Conservation (phyloP, 202 grass and related monocot genomes). For the Carex arenaria region DNA sequence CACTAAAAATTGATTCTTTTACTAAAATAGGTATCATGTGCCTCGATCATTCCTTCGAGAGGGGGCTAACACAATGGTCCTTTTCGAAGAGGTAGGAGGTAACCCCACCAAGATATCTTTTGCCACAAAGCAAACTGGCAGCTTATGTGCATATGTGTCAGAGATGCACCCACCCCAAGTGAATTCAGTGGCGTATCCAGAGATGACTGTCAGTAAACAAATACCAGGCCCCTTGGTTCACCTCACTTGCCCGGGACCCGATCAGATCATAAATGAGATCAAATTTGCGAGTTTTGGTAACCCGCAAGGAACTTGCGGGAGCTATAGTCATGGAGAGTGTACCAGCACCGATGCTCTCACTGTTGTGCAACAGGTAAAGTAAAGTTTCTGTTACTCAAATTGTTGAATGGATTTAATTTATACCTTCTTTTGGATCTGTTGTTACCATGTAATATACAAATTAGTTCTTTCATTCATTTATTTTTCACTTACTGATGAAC, state of each 20-base stretch:
- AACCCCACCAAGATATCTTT: constrained; percentile 84
- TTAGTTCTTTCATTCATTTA: not conserved
- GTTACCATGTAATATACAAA: not conserved
- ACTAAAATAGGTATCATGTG: constrained; percentile 69
- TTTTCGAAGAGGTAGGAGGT: constrained; percentile 88
- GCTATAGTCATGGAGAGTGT: constrained; percentile 76
- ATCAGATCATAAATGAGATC: constrained; percentile 69
- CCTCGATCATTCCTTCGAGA: constrained; percentile 75
- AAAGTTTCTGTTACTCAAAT: constrained; percentile 10
- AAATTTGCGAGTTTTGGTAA: constrained; percentile 96
- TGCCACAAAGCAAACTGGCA: constrained; percentile 40
- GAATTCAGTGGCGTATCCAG: constrained; percentile 44
- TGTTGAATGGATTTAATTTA: not conserved
- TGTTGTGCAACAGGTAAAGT: constrained; percentile 72
- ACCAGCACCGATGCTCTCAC: constrained; percentile 58
- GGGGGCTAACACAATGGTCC: constrained; percentile 69
- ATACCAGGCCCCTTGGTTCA: constrained; percentile 49
- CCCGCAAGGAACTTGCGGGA: constrained; percentile 70
- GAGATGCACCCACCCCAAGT: constrained; percentile 74
- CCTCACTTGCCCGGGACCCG: constrained; percentile 55
- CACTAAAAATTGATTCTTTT: not conserved
- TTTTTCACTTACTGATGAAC: not conserved
- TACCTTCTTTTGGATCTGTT: not conserved
- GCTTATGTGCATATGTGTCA: constrained; percentile 67
- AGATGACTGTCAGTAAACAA: constrained; percentile 33